Percentiles rank a stretch among this genome's conserved stretches.
Conservation (phyloP, 129 eudicot species). For the Deinandra increscens region DNA sequence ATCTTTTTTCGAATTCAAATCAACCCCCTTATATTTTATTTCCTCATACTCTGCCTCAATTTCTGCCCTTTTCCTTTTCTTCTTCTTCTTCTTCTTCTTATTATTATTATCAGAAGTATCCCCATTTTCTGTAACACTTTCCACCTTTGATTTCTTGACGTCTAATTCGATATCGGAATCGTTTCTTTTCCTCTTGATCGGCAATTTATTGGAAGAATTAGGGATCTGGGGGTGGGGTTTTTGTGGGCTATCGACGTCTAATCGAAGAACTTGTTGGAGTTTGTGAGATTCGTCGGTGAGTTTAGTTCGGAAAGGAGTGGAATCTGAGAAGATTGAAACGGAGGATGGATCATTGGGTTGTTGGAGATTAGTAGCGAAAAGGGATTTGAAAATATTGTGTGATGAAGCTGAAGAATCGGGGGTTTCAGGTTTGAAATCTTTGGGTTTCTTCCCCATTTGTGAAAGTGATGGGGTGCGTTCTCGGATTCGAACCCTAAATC, state of each 20-base stretch:
- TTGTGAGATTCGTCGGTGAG: slow-evolving; percentile 32
- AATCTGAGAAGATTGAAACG: slow-evolving; percentile 64
- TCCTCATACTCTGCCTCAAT: slow-evolving; percentile 86
- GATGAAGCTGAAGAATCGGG: slow-evolving; percentile 40
- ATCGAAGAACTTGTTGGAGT: slow-evolving; percentile 25
- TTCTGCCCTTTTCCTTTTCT: slow-evolving; percentile 94
- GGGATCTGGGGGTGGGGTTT: slow-evolving; percentile 29
- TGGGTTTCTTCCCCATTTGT: slow-evolving; percentile 42
- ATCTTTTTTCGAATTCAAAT: slow-evolving; percentile 31
- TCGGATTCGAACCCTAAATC: slow-evolving; percentile 20
- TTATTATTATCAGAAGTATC: background rate
- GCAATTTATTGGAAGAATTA: slow-evolving; percentile 18
- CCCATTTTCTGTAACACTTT: background rate
- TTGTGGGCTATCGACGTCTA: slow-evolving; percentile 28
- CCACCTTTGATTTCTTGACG: slow-evolving; percentile 37
- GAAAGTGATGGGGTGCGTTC: slow-evolving; percentile 6
- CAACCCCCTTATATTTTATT: slow-evolving; percentile 50
- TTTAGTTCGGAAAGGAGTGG: slow-evolving; percentile 67
- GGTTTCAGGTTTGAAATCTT: slow-evolving; percentile 30
- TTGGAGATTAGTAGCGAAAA: slow-evolving; percentile 50
- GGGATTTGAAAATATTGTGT: slow-evolving; percentile 53
- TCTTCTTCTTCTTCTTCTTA: slow-evolving; percentile 54
- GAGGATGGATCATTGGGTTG: slow-evolving; percentile 30
- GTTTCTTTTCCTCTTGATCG: slow-evolving; percentile 40
- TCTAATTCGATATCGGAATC: slow-evolving; percentile 25